Evolutionary conservation across 1,139 yeast genomes (phyloP), one percentile per base, ranked within the genome.

Genomic region (Saccharomyces hybrid): DNA sequence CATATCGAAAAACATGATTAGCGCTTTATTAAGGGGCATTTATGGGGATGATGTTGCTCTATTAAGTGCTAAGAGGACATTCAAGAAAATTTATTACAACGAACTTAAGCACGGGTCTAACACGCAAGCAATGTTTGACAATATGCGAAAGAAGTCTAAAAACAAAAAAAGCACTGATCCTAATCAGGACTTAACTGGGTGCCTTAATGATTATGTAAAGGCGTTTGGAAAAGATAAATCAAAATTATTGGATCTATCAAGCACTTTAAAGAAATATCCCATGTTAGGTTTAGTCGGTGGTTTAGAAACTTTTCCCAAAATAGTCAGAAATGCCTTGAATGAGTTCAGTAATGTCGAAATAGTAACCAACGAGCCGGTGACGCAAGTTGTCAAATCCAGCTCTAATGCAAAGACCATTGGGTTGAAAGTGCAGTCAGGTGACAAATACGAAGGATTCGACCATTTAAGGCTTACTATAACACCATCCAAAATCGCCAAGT

Each of bases 21-120:
- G 96, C 68, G 98, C 96, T 0, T 73, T 91, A 3, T 74, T 86
- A 65, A 90, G 90, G 64, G 99, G 99, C 0, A 83, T 93, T 1
- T 93, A 90, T 68, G 97, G 96, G 4, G 97, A 96, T 1, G 96
- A 91, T 68, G 77, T 83, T 2, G 66, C 77, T 9, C 74, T 80
- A 56, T 72, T 93, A 48, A 87, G 96, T 71, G 82, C 86, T 0
- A 73, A 79, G 25, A 75, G 86, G 1, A 78, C 85, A 0, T 61
- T 84, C 56, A 81, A 82, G 0, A 60, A 71, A 13, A 64, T 88
- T 57, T 80, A 77, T 51, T 72, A 77, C 25, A 69, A 81, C 53
- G 96, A 88, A 66, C 65, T 72, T 14, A 69, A 78, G 6, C 72
- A 80, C 58, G 88, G 90, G 0, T 83, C 90, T 1, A 68, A 88